These are phyloP conservation scores for Paraconiothyrium brasiliense DNA, from an alignment of 2,329 filamentous ascomycete species.

Conservation along the genomic window DNA sequence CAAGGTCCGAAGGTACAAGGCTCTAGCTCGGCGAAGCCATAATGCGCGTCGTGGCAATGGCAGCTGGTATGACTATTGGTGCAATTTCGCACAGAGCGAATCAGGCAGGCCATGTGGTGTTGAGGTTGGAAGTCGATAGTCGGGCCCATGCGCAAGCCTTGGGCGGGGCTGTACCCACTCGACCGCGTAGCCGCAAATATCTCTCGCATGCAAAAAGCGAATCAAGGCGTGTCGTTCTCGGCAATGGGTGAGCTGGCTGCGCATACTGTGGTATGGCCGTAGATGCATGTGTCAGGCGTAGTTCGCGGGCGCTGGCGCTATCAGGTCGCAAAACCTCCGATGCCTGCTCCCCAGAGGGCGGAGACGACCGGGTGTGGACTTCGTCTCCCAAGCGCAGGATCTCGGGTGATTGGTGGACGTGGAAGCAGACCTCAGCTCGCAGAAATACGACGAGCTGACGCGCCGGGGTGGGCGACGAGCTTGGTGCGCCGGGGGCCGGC, in stretches of 20 bases:
- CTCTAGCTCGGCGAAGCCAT: background rate
- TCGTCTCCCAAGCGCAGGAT: constrained; percentile 31
- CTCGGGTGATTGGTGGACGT: constrained; percentile 24
- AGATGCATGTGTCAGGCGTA: constrained; percentile 10
- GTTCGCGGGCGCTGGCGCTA: constrained; percentile 16
- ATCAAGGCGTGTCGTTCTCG: background rate
- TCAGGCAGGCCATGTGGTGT: constrained; percentile 9
- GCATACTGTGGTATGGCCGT: background rate
- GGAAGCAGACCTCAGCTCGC: background rate
- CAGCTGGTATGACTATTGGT: background rate
- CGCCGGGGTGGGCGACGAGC: background rate
- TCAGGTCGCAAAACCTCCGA: constrained; percentile 21
- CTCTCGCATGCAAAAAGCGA: constrained; percentile 6
- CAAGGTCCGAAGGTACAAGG: background rate
- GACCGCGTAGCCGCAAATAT: constrained; percentile 3
- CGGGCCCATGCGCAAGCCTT: background rate
- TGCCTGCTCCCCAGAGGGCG: constrained; percentile 22
- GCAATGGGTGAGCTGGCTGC: background rate
- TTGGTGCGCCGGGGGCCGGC: background rate
- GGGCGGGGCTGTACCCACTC: background rate
- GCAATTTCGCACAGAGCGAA: constrained; percentile 15
- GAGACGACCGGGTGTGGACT: constrained; percentile 30
- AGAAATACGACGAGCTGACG: background rate
- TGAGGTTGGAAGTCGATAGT: constrained; percentile 10
- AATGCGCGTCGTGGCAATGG: background rate